phyloP scores from a whole-genome alignment of 495 filamentous ascomycete genomes.

The Aspergillus leporis region DNA sequence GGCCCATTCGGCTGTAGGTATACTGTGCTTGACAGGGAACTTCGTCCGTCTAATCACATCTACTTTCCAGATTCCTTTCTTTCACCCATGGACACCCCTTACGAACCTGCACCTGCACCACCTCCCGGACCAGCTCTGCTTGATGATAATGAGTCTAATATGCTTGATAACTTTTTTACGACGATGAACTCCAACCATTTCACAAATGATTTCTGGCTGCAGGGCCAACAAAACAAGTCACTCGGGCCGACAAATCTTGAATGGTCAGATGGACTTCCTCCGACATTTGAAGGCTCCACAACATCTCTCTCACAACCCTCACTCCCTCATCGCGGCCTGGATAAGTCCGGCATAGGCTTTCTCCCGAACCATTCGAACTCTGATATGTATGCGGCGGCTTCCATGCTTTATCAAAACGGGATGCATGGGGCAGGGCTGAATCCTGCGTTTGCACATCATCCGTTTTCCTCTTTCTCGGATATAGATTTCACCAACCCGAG shows the following conservation, averaged over 20 bases:
- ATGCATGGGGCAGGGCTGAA: slow-evolving; percentile 32
- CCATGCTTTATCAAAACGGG: slow-evolving; percentile 46
- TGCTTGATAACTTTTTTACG: slow-evolving; percentile 64
- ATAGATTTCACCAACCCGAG: slow-evolving; percentile 24
- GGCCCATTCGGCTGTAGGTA: slow-evolving; percentile 65
- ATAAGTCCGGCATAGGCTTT: slow-evolving; percentile 25
- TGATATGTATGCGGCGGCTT: slow-evolving; percentile 55
- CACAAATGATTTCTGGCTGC: slow-evolving; percentile 48
- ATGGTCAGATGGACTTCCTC: slow-evolving; percentile 58
- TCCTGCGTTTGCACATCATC: slow-evolving; percentile 31
- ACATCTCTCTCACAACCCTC: slow-evolving; percentile 59
- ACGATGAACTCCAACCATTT: slow-evolving; percentile 58
- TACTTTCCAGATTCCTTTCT: slow-evolving; percentile 46
- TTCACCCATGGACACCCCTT: slow-evolving; percentile 51
- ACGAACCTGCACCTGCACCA: slow-evolving; percentile 56
- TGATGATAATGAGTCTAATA: slow-evolving; percentile 59
- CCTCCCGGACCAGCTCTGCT: slow-evolving; percentile 61
- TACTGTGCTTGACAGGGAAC: slow-evolving; percentile 2
- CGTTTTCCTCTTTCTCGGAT: slow-evolving; percentile 30
- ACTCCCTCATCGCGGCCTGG: slow-evolving; percentile 28
- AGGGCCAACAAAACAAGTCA: slow-evolving; percentile 43
- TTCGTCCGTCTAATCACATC: slow-evolving; percentile 20
- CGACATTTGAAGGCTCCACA: slow-evolving; percentile 59
- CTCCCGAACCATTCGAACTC: slow-evolving; percentile 26
- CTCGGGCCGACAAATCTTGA: slow-evolving; percentile 45